Evolutionary conservation across 176 grass and related monocot genomes (phyloP).

Genomic region (Avena insularis): DNA sequence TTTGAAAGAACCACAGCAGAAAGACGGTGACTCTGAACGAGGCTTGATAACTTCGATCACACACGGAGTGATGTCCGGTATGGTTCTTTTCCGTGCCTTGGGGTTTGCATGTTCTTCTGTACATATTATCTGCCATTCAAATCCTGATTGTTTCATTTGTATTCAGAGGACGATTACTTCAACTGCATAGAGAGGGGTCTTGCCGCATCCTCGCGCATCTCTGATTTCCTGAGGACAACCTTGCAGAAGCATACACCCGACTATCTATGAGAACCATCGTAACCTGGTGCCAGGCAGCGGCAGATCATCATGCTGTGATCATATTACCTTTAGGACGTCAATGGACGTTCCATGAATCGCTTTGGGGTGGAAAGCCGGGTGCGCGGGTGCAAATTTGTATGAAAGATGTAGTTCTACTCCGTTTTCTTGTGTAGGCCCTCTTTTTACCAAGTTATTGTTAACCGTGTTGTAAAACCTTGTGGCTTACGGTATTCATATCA

Average conservation of each 20-base stretch:
- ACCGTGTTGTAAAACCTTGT: too few species aligned
- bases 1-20: constrained; percentile 47
- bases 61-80: constrained; percentile 78
- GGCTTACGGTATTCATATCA: too few species aligned
- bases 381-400: not conserved
- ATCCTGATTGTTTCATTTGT: not conserved
- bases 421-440: too few species aligned
- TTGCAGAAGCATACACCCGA: constrained; percentile 54
- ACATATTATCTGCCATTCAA: not conserved
- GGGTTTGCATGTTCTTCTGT: not conserved
- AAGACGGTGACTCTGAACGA: constrained; percentile 57
- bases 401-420: too few species aligned
- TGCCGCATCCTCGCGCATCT: constrained; percentile 72
- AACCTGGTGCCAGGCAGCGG: not conserved
- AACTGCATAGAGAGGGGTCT: constrained; percentile 73
- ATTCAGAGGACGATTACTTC: constrained; percentile 63
- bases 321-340: not conserved
- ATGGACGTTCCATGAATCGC: not conserved
- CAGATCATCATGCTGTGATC: not conserved
- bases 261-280: constrained; percentile 12
- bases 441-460: too few species aligned
- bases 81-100: not conserved
- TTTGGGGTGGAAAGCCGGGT: not conserved
- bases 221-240: constrained; percentile 77
- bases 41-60: constrained; percentile 76